phyloP scores from a whole-genome alignment of 2,329 filamentous ascomycete genomes.

The Pseudogymnoascus destructans region DNA sequence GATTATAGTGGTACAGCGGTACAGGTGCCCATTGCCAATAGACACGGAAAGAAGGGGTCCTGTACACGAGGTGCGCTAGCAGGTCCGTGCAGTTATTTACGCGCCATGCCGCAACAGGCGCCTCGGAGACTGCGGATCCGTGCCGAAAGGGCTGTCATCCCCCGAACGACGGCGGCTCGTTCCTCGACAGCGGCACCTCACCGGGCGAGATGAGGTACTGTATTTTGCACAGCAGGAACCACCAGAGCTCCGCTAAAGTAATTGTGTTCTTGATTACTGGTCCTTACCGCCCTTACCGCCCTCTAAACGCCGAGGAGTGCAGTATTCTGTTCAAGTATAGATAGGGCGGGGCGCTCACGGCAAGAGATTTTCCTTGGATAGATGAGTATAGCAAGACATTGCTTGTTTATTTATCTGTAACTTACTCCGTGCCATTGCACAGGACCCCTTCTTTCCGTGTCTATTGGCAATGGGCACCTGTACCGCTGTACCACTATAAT shows the following conservation, averaged over 20 bases:
- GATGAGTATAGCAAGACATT: background rate
- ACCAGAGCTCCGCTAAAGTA: background rate
- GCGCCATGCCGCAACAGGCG: slow-evolving; percentile 6
- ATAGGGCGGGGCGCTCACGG: background rate
- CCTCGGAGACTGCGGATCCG: slow-evolving; percentile 7
- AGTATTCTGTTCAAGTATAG: background rate
- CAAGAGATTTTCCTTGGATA: background rate
- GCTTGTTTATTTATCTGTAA: background rate
- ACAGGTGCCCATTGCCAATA: background rate
- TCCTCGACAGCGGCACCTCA: background rate
- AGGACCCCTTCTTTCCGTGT: background rate
- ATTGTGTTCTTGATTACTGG: background rate
- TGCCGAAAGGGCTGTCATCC: background rate
- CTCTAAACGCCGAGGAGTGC: background rate
- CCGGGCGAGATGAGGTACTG: background rate
- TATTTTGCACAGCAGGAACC: background rate
- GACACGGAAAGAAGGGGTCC: background rate
- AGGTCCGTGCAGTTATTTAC: background rate
- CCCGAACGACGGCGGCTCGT: background rate
- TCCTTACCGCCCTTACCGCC: background rate
- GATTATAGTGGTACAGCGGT: background rate
- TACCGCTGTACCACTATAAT: background rate
- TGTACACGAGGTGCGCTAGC: background rate
- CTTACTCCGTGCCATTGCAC: background rate
- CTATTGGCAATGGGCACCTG: background rate